phyloP scores from a whole-genome alignment of 2,329 filamentous ascomycete species.

The Monosporascus sp. region DNA sequence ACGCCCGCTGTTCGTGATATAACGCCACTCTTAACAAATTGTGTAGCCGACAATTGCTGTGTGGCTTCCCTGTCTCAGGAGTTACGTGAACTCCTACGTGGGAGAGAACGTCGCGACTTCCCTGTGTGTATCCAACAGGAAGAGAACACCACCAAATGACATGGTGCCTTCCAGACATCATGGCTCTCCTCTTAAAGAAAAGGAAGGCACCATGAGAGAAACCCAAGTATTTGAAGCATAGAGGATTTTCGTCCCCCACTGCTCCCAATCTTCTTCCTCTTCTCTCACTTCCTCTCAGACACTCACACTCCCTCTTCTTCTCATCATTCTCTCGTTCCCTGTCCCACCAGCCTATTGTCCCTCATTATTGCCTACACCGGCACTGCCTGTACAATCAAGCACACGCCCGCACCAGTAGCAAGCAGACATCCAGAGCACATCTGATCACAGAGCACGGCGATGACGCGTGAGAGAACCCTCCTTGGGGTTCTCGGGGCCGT shows the following conservation, averaged over 20 bases:
- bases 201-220: conserved; percentile 1
- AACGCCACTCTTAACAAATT: background rate
- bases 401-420: conserved; percentile 3
- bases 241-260: conserved; percentile 6
- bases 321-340: conserved; percentile 3
- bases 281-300: conserved; percentile 3
- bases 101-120: background rate
- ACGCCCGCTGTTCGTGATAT: background rate
- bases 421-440: conserved; percentile 3
- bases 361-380: conserved; percentile 13
- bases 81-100: background rate
- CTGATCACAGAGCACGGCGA: conserved; percentile 6
- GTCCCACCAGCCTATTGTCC: conserved; percentile 8
- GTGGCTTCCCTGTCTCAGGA: background rate
- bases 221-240: conserved; percentile 10
- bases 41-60: background rate
- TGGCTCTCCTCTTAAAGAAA: background rate
- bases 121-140: background rate
- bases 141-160: background rate
- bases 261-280: conserved; percentile 5
- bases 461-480: conserved; percentile 22
- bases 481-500: conserved; percentile 18
- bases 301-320: background rate
- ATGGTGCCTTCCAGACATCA: background rate
- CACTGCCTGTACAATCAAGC: background rate